A percentile compares a stretch with the other conserved stretches of the same genome.
Conservation (phyloP, 805 yeast species). For the Kodamaea kakaduensis region DNA sequence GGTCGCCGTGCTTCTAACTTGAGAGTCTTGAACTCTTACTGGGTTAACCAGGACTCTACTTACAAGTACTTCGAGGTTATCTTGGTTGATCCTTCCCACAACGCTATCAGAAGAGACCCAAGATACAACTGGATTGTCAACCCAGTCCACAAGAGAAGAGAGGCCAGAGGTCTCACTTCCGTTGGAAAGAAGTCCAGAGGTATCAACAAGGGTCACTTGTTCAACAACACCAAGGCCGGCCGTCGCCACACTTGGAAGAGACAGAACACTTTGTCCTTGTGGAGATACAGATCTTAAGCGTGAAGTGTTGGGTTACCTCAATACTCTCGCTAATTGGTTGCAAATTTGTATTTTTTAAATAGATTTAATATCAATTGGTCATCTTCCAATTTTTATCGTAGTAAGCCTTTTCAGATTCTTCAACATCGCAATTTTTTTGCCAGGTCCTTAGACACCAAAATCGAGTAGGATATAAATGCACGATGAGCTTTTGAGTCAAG, state of each 20-base stretch:
- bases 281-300: conserved; percentile 95
- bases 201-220: conserved; percentile 99
- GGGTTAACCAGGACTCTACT: conserved; percentile 99
- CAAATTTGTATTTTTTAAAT: conserved; percentile 6
- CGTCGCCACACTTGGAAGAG: conserved; percentile 99
- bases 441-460: too few species aligned
- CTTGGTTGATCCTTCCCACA: conserved; percentile 95
- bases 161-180: conserved; percentile 97
- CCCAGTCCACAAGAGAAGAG: conserved; percentile 99
- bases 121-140: conserved; percentile 99
- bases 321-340: conserved; percentile 7
- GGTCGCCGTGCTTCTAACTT: conserved; percentile 98
- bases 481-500: too few species aligned
- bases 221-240: conserved; percentile 97
- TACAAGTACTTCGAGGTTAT: conserved; percentile 99
- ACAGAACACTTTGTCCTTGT: conserved; percentile 96
- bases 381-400: too few species aligned
- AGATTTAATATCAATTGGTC: conserved; percentile 5
- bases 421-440: too few species aligned
- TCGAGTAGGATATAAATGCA: too few species aligned
- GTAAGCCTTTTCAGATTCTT: too few species aligned
- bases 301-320: conserved; percentile 6
- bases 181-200: conserved; percentile 99
- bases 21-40: conserved; percentile 99
- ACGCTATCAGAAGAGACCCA: conserved; percentile 98